A percentile compares a stretch with the other conserved stretches of the same genome.
These are phyloP conservation scores for Pleurotus platypus DNA, from an alignment of 768 basidiomycete genomes.

Conservation along the genomic window DNA sequence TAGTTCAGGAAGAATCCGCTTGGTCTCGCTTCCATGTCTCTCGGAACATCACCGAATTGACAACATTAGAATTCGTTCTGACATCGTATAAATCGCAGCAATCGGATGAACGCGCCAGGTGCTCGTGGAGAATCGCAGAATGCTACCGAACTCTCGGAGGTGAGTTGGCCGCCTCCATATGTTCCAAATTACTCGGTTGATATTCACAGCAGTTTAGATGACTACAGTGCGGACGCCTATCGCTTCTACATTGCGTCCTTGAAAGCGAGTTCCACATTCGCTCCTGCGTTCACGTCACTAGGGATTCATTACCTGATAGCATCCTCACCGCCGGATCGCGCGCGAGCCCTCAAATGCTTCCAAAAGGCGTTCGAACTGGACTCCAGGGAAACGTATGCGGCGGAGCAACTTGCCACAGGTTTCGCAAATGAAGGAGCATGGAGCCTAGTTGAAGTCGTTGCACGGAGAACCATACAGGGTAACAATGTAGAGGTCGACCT, in stretches of 20 bases:
- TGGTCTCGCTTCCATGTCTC: constrained; percentile 75
- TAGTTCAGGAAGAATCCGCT: constrained; percentile 76
- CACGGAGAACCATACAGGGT: constrained; percentile 87
- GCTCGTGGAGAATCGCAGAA: constrained; percentile 82
- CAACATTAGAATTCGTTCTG: constrained; percentile 46
- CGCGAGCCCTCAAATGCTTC: constrained; percentile 90
- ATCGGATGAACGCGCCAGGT: constrained; percentile 65
- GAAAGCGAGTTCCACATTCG: constrained; percentile 70
- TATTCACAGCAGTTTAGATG: constrained; percentile 28
- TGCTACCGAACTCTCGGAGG: constrained; percentile 72
- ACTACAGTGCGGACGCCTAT: constrained; percentile 63
- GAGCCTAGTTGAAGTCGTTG: constrained; percentile 95
- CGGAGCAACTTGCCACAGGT: constrained; percentile 76
- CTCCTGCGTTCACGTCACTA: constrained; percentile 91
- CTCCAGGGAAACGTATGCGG: constrained; percentile 82
- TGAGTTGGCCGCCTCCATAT: constrained; percentile 25
- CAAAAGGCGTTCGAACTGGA: constrained; percentile 98
- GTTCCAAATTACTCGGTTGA: not conserved
- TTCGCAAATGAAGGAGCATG: constrained; percentile 94
- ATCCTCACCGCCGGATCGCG: constrained; percentile 69
- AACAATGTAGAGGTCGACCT: not conserved
- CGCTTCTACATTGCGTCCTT: constrained; percentile 76
- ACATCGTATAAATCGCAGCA: constrained; percentile 17
- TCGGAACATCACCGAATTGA: constrained; percentile 40
- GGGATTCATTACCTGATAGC: constrained; percentile 84